These are phyloP conservation scores for Cyberlindnera americana DNA, from an alignment of 805 yeast genomes.

Conservation along the genomic window DNA sequence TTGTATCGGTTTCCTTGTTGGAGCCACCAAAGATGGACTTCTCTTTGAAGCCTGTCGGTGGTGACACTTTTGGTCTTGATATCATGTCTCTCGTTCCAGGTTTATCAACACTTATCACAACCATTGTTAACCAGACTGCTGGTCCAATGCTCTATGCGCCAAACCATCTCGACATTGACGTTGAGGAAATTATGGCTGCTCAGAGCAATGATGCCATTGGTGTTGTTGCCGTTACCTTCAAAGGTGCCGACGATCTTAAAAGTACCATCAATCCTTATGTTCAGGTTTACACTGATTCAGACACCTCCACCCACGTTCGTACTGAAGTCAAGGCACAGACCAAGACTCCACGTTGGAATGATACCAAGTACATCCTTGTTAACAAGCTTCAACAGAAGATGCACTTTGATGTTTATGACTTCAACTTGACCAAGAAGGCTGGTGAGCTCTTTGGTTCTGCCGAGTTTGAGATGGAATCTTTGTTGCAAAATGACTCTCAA, in stretches of 20 bases:
- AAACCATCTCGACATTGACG: slow-evolving; percentile 70
- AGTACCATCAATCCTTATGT: slow-evolving; percentile 59
- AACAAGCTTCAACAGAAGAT: slow-evolving; percentile 55
- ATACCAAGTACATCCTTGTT: slow-evolving; percentile 57
- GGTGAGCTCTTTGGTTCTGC: slow-evolving; percentile 49
- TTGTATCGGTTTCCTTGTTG: slow-evolving; percentile 66
- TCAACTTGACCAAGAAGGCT: slow-evolving; percentile 47
- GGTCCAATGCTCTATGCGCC: slow-evolving; percentile 84
- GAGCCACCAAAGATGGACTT: slow-evolving; percentile 80
- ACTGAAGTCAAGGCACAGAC: slow-evolving; percentile 57
- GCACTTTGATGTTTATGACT: slow-evolving; percentile 51
- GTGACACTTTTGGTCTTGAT: slow-evolving; percentile 83
- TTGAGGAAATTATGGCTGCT: slow-evolving; percentile 64
- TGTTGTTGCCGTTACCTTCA: slow-evolving; percentile 59
- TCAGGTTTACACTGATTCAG: slow-evolving; percentile 41
- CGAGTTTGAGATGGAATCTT: slow-evolving; percentile 52
- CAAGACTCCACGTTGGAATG: slow-evolving; percentile 62
- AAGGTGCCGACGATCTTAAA: slow-evolving; percentile 48
- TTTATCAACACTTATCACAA: slow-evolving; percentile 65
- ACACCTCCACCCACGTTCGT: slow-evolving; percentile 38
- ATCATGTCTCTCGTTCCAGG: slow-evolving; percentile 84
- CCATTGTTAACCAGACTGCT: slow-evolving; percentile 62
- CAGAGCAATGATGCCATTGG: slow-evolving; percentile 68
- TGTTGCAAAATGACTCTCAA: slow-evolving; percentile 50
- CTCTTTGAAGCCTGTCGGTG: slow-evolving; percentile 82